Evolutionary conservation across 495 filamentous ascomycete genomes (phyloP).

Genomic region (Lentithecium fluviatile): DNA sequence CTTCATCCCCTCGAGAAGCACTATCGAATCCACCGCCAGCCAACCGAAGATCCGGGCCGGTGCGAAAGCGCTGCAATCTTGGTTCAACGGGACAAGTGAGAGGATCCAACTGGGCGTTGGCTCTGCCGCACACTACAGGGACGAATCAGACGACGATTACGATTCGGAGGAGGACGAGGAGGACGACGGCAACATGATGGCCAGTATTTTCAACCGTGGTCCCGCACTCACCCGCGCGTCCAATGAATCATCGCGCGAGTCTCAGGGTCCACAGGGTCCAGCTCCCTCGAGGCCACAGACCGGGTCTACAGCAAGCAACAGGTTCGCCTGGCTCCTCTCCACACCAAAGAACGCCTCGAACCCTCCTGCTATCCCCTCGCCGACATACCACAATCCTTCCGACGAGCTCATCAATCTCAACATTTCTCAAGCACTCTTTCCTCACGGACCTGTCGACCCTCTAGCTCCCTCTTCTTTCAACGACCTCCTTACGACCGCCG

Average conservation of each 20-base stretch:
- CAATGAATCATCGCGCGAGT: background rate
- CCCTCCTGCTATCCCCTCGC: slow-evolving; percentile 57
- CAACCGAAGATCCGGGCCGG: slow-evolving; percentile 29
- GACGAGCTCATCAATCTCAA: slow-evolving; percentile 68
- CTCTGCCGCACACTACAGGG: slow-evolving; percentile 7
- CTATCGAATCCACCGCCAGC: slow-evolving; percentile 17
- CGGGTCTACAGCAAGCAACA: slow-evolving; percentile 10
- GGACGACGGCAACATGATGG: slow-evolving; percentile 26
- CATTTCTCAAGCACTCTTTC: slow-evolving; percentile 63
- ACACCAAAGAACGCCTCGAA: slow-evolving; percentile 25
- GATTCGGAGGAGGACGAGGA: slow-evolving; percentile 21
- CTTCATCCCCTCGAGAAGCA: slow-evolving; percentile 31
- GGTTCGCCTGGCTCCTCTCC: slow-evolving; percentile 32
- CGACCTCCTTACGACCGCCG: slow-evolving; percentile 66
- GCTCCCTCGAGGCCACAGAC: slow-evolving; percentile 11
- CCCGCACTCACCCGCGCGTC: slow-evolving; percentile 18
- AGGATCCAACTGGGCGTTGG: slow-evolving; percentile 28
- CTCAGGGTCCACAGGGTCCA: background rate
- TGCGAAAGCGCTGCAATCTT: slow-evolving; percentile 24
- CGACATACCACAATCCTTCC: slow-evolving; percentile 41
- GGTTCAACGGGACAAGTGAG: slow-evolving; percentile 35
- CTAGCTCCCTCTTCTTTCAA: slow-evolving; percentile 68
- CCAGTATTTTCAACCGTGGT: slow-evolving; percentile 23
- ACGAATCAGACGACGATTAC: slow-evolving; percentile 22
- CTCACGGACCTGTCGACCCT: slow-evolving; percentile 51